phyloP scores from a whole-genome alignment of 768 basidiomycete species.

The Xanthoconium stramineum region DNA sequence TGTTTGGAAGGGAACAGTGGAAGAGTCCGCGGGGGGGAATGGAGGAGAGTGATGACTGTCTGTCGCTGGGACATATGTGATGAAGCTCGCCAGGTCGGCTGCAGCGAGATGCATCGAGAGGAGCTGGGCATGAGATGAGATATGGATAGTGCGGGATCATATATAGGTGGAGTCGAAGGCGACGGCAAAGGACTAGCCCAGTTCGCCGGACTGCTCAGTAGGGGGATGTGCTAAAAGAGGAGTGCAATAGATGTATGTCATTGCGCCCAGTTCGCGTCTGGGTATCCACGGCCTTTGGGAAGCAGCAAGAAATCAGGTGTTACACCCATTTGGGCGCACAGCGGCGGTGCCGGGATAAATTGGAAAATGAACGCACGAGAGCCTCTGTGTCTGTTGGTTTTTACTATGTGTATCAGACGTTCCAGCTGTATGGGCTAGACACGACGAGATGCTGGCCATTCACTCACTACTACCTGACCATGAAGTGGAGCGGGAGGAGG shows the following conservation, averaged over 20 bases:
- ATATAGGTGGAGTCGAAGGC: conserved; percentile 22
- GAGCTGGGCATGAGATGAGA: conserved; percentile 1
- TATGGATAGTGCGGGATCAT: conserved; percentile 9
- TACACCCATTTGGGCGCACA: conserved; percentile 8
- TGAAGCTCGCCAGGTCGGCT: conserved; percentile 1
- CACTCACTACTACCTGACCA: neutral
- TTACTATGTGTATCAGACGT: neutral
- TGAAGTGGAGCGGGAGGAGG: neutral
- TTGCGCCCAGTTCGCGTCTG: neutral
- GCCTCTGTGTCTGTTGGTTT: neutral
- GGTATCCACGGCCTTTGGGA: conserved; percentile 6
- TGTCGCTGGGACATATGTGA: neutral
- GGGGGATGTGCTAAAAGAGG: conserved; percentile 15
- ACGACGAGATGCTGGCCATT: neutral
- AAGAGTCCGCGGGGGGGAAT: conserved; percentile 3
- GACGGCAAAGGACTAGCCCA: conserved; percentile 19
- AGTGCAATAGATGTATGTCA: conserved; percentile 10
- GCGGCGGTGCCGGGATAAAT: conserved; percentile 16
- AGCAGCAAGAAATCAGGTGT: neutral
- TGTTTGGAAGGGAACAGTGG: neutral
- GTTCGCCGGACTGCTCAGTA: conserved; percentile 21
- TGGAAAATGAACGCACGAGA: neutral
- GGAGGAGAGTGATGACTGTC: neutral
- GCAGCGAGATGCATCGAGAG: conserved; percentile 18
- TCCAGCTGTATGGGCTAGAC: neutral